Conservation (phyloP, 2,329 filamentous ascomycete species). For the Drechslerella dactyloides region DNA sequence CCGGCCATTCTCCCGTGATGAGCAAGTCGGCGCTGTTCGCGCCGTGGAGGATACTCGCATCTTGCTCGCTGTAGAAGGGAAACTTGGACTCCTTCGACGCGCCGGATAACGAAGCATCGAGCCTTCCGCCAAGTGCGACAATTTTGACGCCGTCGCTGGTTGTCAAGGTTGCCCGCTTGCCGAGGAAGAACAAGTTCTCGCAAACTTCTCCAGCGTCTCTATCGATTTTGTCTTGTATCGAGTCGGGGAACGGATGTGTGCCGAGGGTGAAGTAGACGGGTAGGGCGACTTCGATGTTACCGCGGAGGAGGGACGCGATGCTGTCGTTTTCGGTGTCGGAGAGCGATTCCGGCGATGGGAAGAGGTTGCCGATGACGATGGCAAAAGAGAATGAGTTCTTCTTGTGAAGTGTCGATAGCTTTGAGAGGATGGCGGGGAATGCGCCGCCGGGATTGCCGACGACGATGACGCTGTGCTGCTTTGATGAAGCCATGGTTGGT, state of each 20-base stretch:
- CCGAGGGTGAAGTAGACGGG: slow-evolving; percentile 92
- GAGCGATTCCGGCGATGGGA: slow-evolving; percentile 61
- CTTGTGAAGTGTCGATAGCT: slow-evolving; percentile 77
- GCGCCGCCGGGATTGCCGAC: slow-evolving; percentile 83
- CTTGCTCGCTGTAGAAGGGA: slow-evolving; percentile 77
- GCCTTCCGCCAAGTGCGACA: slow-evolving; percentile 78
- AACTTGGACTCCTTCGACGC: slow-evolving; percentile 74
- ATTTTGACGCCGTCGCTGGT: slow-evolving; percentile 88
- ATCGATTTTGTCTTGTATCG: slow-evolving; percentile 75
- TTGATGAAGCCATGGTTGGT: slow-evolving; percentile 25
- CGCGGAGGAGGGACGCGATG: slow-evolving; percentile 71
- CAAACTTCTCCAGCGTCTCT: slow-evolving; percentile 73
- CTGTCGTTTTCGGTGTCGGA: slow-evolving; percentile 65
- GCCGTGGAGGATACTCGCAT: slow-evolving; percentile 76
- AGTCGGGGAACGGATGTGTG: slow-evolving; percentile 71
- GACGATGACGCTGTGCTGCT: slow-evolving; percentile 64
- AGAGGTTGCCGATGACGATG: slow-evolving; percentile 83
- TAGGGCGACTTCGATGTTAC: slow-evolving; percentile 75
- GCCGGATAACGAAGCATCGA: slow-evolving; percentile 69
- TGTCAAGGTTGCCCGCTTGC: slow-evolving; percentile 83
- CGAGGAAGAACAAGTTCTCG: slow-evolving; percentile 87
- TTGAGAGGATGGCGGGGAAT: slow-evolving; percentile 76
- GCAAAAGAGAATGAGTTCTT: slow-evolving; percentile 90
- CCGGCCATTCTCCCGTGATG: slow-evolving; percentile 85
- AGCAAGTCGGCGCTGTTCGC: slow-evolving; percentile 84